These are phyloP conservation scores for Colletotrichum eleusines DNA, from an alignment of 2,329 filamentous ascomycete genomes.

Conservation along the genomic window DNA sequence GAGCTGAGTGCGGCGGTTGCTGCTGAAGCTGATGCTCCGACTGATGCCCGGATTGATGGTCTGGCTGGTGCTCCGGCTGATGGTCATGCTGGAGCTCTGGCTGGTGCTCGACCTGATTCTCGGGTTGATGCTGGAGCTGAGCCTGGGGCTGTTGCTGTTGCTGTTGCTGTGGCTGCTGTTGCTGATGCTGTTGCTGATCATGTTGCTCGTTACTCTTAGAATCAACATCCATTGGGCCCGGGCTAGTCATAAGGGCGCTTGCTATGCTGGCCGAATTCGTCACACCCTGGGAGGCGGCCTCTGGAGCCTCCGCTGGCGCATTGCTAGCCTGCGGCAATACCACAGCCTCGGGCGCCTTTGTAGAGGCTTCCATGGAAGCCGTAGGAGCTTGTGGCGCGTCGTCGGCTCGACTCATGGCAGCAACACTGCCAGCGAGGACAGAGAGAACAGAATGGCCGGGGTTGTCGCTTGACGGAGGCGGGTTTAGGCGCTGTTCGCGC, in stretches of 20 bases:
- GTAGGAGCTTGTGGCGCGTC: constrained; percentile 64
- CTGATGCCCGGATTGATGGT: not conserved
- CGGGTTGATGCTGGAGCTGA: not conserved
- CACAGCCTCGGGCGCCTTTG: constrained; percentile 47
- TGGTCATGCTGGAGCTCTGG: constrained; percentile 58
- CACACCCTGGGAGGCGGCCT: constrained; percentile 59
- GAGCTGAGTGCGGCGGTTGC: constrained; percentile 54
- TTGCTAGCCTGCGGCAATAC: constrained; percentile 49
- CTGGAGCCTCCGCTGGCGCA: constrained; percentile 54
- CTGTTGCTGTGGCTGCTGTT: constrained; percentile 51
- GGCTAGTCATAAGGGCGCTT: constrained; percentile 61
- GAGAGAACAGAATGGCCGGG: constrained; percentile 65
- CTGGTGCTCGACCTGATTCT: constrained; percentile 61
- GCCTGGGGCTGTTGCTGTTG: constrained; percentile 47
- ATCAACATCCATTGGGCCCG: constrained; percentile 68
- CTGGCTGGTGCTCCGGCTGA: constrained; percentile 54
- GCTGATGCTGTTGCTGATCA: constrained; percentile 54
- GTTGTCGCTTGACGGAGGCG: constrained; percentile 63
- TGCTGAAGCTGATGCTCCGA: constrained; percentile 54
- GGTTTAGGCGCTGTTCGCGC: constrained; percentile 53
- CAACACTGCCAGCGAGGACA: constrained; percentile 66
- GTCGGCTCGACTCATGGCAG: constrained; percentile 67
- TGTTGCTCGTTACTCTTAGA: constrained; percentile 50
- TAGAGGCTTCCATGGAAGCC: constrained; percentile 57
- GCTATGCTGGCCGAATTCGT: constrained; percentile 56